Evolutionary conservation across 495 filamentous ascomycete genomes (phyloP).

Genomic region (Xylaria longipes): DNA sequence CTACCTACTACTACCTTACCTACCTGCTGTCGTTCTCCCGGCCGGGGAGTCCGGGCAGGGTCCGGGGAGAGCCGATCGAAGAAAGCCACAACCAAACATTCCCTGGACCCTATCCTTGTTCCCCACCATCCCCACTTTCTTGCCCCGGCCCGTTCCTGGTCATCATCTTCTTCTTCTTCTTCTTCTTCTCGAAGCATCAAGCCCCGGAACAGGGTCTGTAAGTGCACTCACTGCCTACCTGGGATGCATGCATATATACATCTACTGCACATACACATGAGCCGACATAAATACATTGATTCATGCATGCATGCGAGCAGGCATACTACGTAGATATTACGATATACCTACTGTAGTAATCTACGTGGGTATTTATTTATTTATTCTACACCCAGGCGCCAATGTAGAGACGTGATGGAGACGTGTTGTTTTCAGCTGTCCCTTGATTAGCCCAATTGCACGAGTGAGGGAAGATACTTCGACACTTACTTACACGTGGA

Average conservation of each 20-base stretch:
- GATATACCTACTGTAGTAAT: not conserved
- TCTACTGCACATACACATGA: not conserved
- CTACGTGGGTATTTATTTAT: not conserved
- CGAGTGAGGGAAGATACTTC: not conserved
- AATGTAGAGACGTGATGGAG: not conserved
- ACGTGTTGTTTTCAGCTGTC: not conserved
- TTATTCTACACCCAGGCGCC: not conserved
- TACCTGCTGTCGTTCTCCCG: not conserved
- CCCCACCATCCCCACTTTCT: not conserved
- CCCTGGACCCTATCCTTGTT: not conserved
- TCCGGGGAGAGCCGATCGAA: not conserved
- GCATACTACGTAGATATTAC: not conserved
- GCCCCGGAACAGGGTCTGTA: not conserved
- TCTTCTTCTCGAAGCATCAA: not conserved
- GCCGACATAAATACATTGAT: not conserved
- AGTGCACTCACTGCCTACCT: not conserved
- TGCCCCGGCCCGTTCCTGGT: not conserved
- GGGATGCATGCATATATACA: not conserved
- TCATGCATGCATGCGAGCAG: not conserved
- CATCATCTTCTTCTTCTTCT: not conserved
- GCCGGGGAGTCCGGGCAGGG: not conserved
- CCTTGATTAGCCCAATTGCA: not conserved
- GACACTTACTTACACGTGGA: not conserved
- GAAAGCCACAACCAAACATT: not conserved
- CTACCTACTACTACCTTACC: not conserved